These are phyloP conservation scores for Dactylellina leptospora DNA, from an alignment of 2,329 filamentous ascomycete species.

Conservation along the genomic window DNA sequence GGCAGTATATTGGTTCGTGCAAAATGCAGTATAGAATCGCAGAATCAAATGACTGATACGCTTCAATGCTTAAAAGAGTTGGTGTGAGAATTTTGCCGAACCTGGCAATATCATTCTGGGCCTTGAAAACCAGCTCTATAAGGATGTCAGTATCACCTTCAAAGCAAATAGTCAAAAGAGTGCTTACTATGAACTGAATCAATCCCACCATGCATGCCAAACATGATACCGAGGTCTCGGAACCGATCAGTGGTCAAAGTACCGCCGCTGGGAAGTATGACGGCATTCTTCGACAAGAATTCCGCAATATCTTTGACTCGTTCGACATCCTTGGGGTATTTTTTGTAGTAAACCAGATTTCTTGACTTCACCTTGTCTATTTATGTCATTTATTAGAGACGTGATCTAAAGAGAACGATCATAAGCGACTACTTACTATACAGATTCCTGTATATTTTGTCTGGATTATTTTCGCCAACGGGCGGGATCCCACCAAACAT, in stretches of 20 bases:
- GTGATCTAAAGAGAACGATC: no score
- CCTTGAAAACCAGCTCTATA: conserved; percentile 68
- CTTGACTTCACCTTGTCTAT: conserved; percentile 72
- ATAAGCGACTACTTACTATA: conserved; percentile 24
- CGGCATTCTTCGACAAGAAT: conserved; percentile 70
- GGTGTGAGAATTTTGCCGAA: conserved; percentile 79
- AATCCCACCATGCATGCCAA: conserved; percentile 81
- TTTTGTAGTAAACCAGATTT: conserved; percentile 81
- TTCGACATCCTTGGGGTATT: conserved; percentile 81
- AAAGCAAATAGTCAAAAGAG: not conserved
- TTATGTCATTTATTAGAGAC: no score
- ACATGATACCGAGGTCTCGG: conserved; percentile 77
- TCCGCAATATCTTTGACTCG: conserved; percentile 73
- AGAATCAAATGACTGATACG: conserved; percentile 74
- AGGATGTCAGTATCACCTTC: not conserved
- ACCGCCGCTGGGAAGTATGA: conserved; percentile 76
- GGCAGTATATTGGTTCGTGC: conserved; percentile 88
- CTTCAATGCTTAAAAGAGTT: conserved; percentile 74
- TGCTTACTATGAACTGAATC: conserved; percentile 72
- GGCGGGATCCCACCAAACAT: conserved; percentile 77
- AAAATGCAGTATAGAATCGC: conserved; percentile 84
- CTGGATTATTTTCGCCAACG: conserved; percentile 71
- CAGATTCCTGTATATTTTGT: conserved; percentile 73
- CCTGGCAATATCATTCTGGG: conserved; percentile 76
- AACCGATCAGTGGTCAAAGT: conserved; percentile 77